phyloP scores from a whole-genome alignment of 495 filamentous ascomycete genomes.

The Penicillium paxilli region DNA sequence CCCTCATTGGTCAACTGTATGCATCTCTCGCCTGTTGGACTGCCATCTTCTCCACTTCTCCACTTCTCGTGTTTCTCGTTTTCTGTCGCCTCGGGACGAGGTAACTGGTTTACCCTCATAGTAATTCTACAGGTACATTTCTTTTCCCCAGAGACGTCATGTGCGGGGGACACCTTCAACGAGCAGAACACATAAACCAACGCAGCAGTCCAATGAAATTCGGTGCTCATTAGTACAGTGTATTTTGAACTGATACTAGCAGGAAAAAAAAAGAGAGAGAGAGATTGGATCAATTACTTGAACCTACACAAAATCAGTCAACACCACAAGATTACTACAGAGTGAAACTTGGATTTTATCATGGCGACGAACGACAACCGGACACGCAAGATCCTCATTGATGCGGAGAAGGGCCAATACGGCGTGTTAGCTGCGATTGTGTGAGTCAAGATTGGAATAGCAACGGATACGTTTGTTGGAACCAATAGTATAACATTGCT shows the following conservation, averaged over 20 bases:
- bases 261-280: background rate
- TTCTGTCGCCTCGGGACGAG: background rate
- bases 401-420: constrained; percentile 60
- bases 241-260: no score
- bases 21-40: background rate
- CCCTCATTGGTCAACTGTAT: background rate
- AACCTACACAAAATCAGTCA: no score
- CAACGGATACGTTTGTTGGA: no score
- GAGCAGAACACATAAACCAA: background rate
- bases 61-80: background rate
- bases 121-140: no score
- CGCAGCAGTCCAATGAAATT: no score
- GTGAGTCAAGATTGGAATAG: constrained; percentile 2
- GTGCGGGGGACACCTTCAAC: background rate
- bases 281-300: background rate
- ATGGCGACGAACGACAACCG: constrained; percentile 45
- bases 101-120: no score
- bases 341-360: no score
- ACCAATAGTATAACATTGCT: no score
- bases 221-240: no score
- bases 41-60: background rate
- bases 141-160: background rate
- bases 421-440: constrained; percentile 63
- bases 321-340: no score
- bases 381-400: constrained; percentile 60